These are phyloP conservation scores for Gynandropsis gynandra DNA, from an alignment of 345 rosid genomes.

Conservation along the genomic window DNA sequence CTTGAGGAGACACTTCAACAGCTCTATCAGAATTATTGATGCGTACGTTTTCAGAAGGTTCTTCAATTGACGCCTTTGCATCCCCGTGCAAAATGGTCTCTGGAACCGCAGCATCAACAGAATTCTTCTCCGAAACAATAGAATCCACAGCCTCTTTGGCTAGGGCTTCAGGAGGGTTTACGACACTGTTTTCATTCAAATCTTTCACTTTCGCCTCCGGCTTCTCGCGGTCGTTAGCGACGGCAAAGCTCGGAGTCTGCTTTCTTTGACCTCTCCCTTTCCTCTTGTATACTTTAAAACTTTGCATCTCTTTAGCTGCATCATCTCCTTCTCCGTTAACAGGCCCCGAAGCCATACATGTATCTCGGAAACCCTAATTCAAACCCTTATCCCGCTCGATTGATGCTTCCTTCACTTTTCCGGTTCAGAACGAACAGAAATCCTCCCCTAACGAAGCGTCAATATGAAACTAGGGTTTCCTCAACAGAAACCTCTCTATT, in stretches of 20 bases:
- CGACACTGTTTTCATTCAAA: conserved; percentile 16
- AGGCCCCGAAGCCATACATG: conserved; percentile 96
- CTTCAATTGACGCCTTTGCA: background rate
- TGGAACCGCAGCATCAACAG: conserved; percentile 2
- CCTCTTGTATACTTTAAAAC: conserved; percentile 71
- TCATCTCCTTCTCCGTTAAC: conserved; percentile 55
- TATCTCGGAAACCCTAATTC: conserved; percentile 45
- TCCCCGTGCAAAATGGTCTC: conserved; percentile 14
- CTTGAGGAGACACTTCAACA: conserved; percentile 17
- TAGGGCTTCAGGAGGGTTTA: conserved; percentile 25
- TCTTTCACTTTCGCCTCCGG: conserved; percentile 11
- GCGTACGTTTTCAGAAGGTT: conserved; percentile 12
- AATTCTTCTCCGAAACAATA: background rate
- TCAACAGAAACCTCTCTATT: conserved; percentile 6
- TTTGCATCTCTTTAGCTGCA: conserved; percentile 60
- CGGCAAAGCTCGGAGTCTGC: conserved; percentile 17
- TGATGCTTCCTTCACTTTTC: conserved; percentile 3
- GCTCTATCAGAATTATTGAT: conserved; percentile 12
- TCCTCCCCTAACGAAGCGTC: background rate
- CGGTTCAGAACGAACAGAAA: background rate
- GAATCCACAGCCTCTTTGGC: conserved; percentile 29
- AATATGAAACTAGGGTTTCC: background rate
- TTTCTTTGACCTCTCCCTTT: conserved; percentile 40
- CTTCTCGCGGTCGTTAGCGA: conserved; percentile 12
- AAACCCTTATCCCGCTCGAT: conserved; percentile 13